A percentile compares a stretch with the other conserved stretches of the same genome.
Evolutionary conservation across 2,329 filamentous ascomycete genomes (phyloP).

Genomic region (Chrysoporthe puriensis): DNA sequence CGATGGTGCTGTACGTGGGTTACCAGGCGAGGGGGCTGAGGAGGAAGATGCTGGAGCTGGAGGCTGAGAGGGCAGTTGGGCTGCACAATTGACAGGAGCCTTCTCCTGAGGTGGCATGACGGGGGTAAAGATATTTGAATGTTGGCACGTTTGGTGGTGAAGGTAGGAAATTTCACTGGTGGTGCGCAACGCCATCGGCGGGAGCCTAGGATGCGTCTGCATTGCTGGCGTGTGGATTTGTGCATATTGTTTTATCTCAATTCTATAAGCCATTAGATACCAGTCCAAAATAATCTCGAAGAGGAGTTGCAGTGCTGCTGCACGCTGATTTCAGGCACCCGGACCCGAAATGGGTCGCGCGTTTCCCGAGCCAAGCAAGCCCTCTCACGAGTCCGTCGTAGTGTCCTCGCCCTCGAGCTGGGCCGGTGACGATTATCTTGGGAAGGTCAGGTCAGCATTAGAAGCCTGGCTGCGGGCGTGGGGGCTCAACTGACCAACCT

Average conservation of each 20-base stretch:
- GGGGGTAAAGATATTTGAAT: not conserved
- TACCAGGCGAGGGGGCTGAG: conserved; percentile 43
- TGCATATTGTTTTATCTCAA: not conserved
- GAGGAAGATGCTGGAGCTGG: conserved; percentile 38
- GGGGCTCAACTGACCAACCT: not conserved
- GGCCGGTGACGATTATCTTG: too few species aligned
- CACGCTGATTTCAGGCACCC: not conserved
- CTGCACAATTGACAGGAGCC: not conserved
- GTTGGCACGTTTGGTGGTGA: not conserved
- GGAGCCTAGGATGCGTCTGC: not conserved
- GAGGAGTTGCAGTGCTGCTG: too few species aligned
- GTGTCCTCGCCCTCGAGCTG: too few species aligned
- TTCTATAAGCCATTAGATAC: not conserved
- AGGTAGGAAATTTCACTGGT: not conserved
- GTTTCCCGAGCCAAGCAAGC: too few species aligned
- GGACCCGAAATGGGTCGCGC: too few species aligned
- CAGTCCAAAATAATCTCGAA: not conserved
- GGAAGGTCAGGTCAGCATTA: too few species aligned
- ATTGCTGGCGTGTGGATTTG: not conserved
- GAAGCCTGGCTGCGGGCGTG: too few species aligned
- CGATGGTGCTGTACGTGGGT: conserved; percentile 69
- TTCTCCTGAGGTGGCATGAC: not conserved
- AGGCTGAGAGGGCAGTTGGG: conserved; percentile 37
- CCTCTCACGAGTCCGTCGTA: too few species aligned
- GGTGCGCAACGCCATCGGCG: not conserved